phyloP scores from a whole-genome alignment of 345 rosid species.

The Lumnitzera racemosa region DNA sequence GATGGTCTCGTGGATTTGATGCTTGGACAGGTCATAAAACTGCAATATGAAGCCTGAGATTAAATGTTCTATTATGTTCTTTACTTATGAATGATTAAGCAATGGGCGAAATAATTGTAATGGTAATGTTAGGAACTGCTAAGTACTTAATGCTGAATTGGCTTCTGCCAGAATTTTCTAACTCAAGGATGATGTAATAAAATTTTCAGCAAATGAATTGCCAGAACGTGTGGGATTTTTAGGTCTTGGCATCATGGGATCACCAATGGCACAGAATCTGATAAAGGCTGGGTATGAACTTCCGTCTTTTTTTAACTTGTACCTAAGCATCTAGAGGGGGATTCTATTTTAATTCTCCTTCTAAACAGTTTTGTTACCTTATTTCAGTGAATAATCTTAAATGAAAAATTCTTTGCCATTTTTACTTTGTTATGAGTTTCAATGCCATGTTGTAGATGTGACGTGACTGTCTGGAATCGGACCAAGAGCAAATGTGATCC shows the following conservation, averaged over 20 bases:
- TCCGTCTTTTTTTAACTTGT: conserved; percentile 4
- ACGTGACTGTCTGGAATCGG: conserved; percentile 88
- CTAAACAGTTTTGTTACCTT: background rate
- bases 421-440: background rate
- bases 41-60: background rate
- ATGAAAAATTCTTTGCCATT: background rate
- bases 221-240: conserved; percentile 66
- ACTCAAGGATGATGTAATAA: background rate
- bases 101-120: too few species aligned
- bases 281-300: conserved; percentile 72
- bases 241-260: conserved; percentile 92
- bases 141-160: too few species aligned
- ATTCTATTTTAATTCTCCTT: background rate
- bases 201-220: conserved; percentile 23
- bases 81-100: background rate
- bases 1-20: too few species aligned
- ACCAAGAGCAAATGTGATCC: conserved; percentile 92
- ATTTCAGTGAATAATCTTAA: too few species aligned
- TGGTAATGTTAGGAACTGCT: too few species aligned
- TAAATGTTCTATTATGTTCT: background rate
- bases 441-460: conserved; percentile 44
- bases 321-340: background rate
- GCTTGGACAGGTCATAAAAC: too few species aligned
- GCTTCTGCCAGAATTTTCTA: background rate
- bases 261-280: conserved; percentile 94